These are phyloP conservation scores for Trichaptum fuscoviolaceum DNA, from an alignment of 768 basidiomycete species.

Conservation along the genomic window DNA sequence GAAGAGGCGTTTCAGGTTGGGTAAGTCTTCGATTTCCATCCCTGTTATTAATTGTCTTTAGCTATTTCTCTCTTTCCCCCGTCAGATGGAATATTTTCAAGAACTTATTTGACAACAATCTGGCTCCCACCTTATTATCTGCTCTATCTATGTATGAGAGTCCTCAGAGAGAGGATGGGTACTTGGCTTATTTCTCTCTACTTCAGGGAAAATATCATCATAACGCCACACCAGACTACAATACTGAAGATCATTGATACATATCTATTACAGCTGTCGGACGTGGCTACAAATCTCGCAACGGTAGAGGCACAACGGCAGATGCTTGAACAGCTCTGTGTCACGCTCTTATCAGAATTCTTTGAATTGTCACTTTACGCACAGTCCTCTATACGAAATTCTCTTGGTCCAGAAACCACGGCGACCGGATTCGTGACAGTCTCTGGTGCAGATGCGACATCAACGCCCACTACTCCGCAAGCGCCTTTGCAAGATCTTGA, in stretches of 20 bases:
- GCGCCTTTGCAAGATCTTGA: conserved; percentile 45
- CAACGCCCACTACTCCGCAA: conserved; percentile 5
- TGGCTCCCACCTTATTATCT: conserved; percentile 55
- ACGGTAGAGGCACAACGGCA: background rate
- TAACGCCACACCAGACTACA: conserved; percentile 83
- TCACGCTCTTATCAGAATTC: conserved; percentile 59
- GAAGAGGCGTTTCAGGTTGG: conserved; percentile 73
- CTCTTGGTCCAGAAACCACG: conserved; percentile 29
- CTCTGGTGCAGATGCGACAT: conserved; percentile 3
- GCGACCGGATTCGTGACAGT: conserved; percentile 8
- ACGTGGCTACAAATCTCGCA: background rate
- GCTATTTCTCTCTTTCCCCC: conserved; percentile 1
- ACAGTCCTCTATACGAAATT: conserved; percentile 43
- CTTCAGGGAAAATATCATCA: conserved; percentile 51
- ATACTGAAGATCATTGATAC: conserved; percentile 85
- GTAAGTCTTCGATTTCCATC: conserved; percentile 31
- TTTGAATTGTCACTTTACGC: conserved; percentile 57
- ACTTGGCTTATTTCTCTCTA: conserved; percentile 25
- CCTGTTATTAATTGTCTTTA: conserved; percentile 10
- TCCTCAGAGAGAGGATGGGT: conserved; percentile 4
- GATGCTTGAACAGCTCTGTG: conserved; percentile 1
- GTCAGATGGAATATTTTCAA: conserved; percentile 60
- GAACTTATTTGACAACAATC: conserved; percentile 54
- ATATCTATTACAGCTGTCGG: conserved; percentile 29
- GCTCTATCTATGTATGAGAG: conserved; percentile 54